Evolutionary conservation across 2,329 filamentous ascomycete species (phyloP), one percentile per base, ranked within the genome.

Genomic region (Pseudopyrenochaeta lycopersici): DNA sequence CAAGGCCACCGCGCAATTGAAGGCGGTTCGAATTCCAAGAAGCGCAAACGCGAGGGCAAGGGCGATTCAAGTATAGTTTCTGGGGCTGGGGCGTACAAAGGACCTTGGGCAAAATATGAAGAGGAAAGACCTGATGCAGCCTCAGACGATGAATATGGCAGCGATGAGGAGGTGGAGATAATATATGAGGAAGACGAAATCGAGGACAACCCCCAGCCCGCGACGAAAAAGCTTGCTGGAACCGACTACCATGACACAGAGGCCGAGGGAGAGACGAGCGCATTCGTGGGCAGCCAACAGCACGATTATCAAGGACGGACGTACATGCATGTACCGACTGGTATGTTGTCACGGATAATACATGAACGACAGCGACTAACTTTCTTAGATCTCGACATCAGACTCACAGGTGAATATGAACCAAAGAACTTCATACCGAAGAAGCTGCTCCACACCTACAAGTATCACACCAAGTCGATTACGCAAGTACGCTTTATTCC

Each of bases 281-380:
- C 88, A 39, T 99, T 98, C 78, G 90, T 97, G 70, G 95, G 93
- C 58, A 84, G 84, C 35, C 83, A 90, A 71, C 82, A 95, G 77
- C 89, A 88, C 80, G 95, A 99, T 75, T 99, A 99, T 79, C 90
- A 96, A 74, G 95, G 95, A 42, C 84, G 95, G 62, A 96, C 94
- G 30, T 99, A 97, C 75, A 97, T 99, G 94, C 95, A 99, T 77
- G 84, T 98, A 40, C 95, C 95, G 3, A 92, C 92, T 52, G 67
- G 67, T 72, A 66, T 44, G 65, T 64, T 14, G 7, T 7, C n/a
- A 14, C 7, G 14, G 27, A 20, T 5, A 17, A 20, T 23, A 14
- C 20, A 21, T 18, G 3, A 31, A 40, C 17, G 17, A 58, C 57
- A 52, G 61, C 23, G n/a, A 23, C 35, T 50, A 41, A 58, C 23